Conservation (phyloP, 208 protist genomes). For the Leishmania tarentolae region DNA sequence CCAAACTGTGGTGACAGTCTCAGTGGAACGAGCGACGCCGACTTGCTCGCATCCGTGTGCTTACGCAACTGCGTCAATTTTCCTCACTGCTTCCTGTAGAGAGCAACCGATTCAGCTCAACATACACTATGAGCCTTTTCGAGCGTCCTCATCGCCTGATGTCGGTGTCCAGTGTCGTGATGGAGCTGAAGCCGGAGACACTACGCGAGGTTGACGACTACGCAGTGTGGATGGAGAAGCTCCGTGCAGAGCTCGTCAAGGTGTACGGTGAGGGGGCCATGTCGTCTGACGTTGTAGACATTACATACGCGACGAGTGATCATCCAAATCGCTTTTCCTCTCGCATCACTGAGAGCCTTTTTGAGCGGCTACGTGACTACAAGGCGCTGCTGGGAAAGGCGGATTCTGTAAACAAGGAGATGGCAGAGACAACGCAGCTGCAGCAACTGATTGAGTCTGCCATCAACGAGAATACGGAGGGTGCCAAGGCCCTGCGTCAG, state of each 20-base stretch:
- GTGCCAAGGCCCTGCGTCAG: conserved; percentile 14
- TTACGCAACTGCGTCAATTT: too few species aligned
- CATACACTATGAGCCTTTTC: conserved; percentile 47
- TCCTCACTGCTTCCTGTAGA: neutral
- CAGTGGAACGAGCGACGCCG: neutral
- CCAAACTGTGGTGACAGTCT: neutral
- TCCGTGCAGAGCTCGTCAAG: conserved; percentile 46
- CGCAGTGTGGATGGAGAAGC: conserved; percentile 35
- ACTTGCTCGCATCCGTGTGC: neutral
- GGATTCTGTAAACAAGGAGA: conserved; percentile 7
- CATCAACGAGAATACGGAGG: conserved; percentile 9
- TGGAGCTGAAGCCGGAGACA: conserved; percentile 44
- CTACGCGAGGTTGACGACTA: conserved; percentile 49
- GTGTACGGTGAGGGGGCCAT: conserved; percentile 41
- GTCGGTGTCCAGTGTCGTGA: conserved; percentile 45
- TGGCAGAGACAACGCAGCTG: conserved; percentile 6
- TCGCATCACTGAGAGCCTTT: conserved; percentile 41
- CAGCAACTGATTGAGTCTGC: conserved; percentile 14
- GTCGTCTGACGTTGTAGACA: conserved; percentile 3
- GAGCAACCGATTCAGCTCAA: neutral
- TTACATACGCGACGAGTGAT: conserved; percentile 58
- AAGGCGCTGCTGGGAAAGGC: conserved; percentile 31
- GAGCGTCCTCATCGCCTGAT: conserved; percentile 56
- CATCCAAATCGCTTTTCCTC: conserved; percentile 35
- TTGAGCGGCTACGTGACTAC: conserved; percentile 48